These are phyloP conservation scores for Fusarium sp. DNA, from an alignment of 2,329 filamentous ascomycete species.

Conservation along the genomic window DNA sequence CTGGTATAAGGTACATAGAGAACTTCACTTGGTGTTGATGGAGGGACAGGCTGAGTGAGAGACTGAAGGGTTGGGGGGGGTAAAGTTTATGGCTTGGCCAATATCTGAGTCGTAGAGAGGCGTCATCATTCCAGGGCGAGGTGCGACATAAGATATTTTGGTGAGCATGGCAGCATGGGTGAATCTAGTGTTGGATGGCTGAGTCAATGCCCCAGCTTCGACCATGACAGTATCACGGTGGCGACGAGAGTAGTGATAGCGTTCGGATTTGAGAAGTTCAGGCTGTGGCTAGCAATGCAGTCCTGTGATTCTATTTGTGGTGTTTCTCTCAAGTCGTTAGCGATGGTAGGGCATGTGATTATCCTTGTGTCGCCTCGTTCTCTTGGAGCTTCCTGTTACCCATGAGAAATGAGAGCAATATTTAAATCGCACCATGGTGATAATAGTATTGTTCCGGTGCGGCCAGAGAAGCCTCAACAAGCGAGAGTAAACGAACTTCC, in stretches of 20 bases:
- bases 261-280: neutral
- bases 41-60: slow-evolving; percentile 3
- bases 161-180: neutral
- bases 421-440: neutral
- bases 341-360: neutral
- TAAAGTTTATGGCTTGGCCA: slow-evolving; percentile 24
- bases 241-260: neutral
- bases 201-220: neutral
- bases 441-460: neutral
- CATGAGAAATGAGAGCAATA: neutral
- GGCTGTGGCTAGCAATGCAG: neutral
- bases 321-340: neutral
- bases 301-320: neutral
- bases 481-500: neutral
- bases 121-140: slow-evolving; percentile 20
- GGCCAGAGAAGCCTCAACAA: neutral
- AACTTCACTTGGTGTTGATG: slow-evolving; percentile 5
- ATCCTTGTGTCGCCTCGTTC: neutral
- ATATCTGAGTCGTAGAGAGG: slow-evolving; percentile 3
- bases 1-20: slow-evolving; percentile 22
- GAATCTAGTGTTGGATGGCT: neutral
- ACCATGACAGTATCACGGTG: neutral
- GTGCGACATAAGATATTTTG: neutral
- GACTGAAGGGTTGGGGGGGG: slow-evolving; percentile 16
- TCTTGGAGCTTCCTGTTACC: neutral